Evolutionary conservation across 371 early-diverging fungal genomes (phyloP).

Genomic region (Mortierella sp.): DNA sequence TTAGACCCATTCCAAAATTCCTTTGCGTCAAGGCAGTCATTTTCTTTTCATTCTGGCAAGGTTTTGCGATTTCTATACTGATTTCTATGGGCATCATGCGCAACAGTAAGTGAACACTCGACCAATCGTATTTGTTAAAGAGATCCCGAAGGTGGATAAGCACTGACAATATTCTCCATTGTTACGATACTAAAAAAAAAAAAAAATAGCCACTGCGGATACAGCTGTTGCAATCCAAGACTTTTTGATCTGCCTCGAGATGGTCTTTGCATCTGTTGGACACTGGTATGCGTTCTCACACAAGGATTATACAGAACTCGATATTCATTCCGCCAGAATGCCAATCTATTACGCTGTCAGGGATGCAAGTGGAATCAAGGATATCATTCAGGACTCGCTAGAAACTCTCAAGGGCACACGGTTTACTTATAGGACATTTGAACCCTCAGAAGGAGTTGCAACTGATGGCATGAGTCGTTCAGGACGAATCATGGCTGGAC

Average conservation of each 20-base stretch:
- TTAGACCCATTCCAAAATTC: conserved; percentile 93
- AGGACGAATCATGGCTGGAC: conserved; percentile 80
- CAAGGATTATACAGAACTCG: conserved; percentile 76
- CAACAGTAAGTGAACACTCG: conserved; percentile 7
- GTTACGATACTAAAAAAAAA: not conserved
- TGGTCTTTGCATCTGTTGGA: conserved; percentile 86
- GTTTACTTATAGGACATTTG: conserved; percentile 87
- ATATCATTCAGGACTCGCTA: conserved; percentile 84
- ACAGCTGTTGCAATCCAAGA: conserved; percentile 93
- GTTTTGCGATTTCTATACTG: conserved; percentile 88
- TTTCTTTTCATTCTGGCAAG: conserved; percentile 97
- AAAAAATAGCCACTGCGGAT: conserved; percentile 64
- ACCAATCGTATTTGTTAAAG: not conserved
- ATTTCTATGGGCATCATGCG: conserved; percentile 72
- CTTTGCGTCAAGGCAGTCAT: conserved; percentile 94
- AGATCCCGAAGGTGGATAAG: too few species aligned
- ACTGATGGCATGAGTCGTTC: conserved; percentile 70
- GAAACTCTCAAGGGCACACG: conserved; percentile 83
- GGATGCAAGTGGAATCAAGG: conserved; percentile 87
- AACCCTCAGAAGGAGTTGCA: conserved; percentile 78
- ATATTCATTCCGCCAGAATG: conserved; percentile 80
- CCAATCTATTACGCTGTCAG: conserved; percentile 81
- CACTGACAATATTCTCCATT: too few species aligned
- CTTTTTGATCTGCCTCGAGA: conserved; percentile 93
- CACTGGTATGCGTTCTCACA: conserved; percentile 87